Percentiles rank a stretch among this genome's conserved stretches.
Evolutionary conservation across 2,329 filamentous ascomycete species (phyloP).

Genomic region (Alternaria sp.): DNA sequence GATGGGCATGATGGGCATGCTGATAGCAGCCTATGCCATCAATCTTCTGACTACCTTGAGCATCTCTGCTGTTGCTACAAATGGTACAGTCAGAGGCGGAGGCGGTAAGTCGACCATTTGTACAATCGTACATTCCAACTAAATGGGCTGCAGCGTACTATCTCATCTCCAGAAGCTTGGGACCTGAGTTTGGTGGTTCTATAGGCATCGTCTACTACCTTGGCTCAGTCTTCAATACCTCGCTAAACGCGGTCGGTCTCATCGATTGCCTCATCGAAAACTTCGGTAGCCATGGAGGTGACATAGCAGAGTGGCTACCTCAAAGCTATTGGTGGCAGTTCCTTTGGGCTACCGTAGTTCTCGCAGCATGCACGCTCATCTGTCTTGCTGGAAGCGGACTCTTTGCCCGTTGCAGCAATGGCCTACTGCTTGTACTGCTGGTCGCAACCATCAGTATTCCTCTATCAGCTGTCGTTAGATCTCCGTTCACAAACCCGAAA

Average conservation of each 20-base stretch:
- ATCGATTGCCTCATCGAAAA: slow-evolving; percentile 83
- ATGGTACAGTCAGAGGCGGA: slow-evolving; percentile 86
- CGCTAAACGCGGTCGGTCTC: slow-evolving; percentile 85
- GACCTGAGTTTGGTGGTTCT: slow-evolving; percentile 87
- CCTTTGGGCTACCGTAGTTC: slow-evolving; percentile 74
- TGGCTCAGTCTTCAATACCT: slow-evolving; percentile 83
- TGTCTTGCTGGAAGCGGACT: slow-evolving; percentile 82
- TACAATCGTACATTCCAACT: not conserved
- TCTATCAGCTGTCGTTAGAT: slow-evolving; percentile 72
- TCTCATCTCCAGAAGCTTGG: slow-evolving; percentile 83
- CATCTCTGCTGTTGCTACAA: slow-evolving; percentile 86
- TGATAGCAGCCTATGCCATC: slow-evolving; percentile 78
- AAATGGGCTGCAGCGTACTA: slow-evolving; percentile 70
- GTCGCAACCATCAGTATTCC: slow-evolving; percentile 83
- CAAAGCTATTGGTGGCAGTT: slow-evolving; percentile 81
- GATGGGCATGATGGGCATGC: slow-evolving; percentile 79
- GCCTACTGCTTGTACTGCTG: slow-evolving; percentile 73
- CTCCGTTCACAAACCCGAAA: slow-evolving; percentile 70
- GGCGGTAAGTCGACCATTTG: slow-evolving; percentile 53
- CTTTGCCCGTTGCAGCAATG: slow-evolving; percentile 82
- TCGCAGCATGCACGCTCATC: slow-evolving; percentile 75
- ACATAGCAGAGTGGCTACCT: slow-evolving; percentile 67
- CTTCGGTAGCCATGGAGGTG: slow-evolving; percentile 67
- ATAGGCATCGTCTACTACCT: slow-evolving; percentile 90
- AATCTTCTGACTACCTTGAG: slow-evolving; percentile 87